Evolutionary conservation across 345 rosid species (phyloP), one percentile per base, ranked within the genome.

Genomic region (Adansonia digitata): DNA sequence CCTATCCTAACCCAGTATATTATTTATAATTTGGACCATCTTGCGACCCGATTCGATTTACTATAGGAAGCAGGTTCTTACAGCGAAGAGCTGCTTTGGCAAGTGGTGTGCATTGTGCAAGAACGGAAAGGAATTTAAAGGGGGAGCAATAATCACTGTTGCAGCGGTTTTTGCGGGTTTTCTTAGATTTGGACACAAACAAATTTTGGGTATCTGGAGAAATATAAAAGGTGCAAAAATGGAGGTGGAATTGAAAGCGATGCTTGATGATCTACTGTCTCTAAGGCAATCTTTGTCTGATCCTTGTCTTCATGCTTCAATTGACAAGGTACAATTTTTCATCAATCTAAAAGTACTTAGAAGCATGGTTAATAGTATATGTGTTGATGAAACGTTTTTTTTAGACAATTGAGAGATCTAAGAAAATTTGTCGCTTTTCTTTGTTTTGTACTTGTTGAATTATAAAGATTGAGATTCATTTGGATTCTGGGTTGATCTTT

Each of bases 171-270:
- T 74, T 40, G 18, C 60, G 22, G 55, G 52, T 5, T 53, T 40
- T 13, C 37, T 59, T 31, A 15, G n/a, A 24, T 42, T 65, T 51
- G 1, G n/a, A 65, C 34, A 65, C 70, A 22, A 39, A 20, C 51
- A 40, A 22, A 5, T 5, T 14, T 66, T 66, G 51, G 70, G 52
- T 66, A 7, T 15, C 0, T 10, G 17, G 56, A 59, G 73, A 57
- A 46, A 48, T 51, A 45, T 69, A 77, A 62, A 62, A 74, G 69
- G 71, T 57, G 56, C 53, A 69, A 75, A 8, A 56, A 92, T 92
- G 98, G 98, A 94, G 86, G 80, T 37, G 29, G 97, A 89, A 84
- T 75, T 94, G 83, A 85, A 85, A 65, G 88, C 80, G 75, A 62
- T 92, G 82, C 85, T 83, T 31, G 83, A 77, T 48, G 97, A 91